Percentiles rank a stretch among this genome's conserved stretches.
phyloP scores from a whole-genome alignment of 305 asterid species.

The Fraxinus velutina region DNA sequence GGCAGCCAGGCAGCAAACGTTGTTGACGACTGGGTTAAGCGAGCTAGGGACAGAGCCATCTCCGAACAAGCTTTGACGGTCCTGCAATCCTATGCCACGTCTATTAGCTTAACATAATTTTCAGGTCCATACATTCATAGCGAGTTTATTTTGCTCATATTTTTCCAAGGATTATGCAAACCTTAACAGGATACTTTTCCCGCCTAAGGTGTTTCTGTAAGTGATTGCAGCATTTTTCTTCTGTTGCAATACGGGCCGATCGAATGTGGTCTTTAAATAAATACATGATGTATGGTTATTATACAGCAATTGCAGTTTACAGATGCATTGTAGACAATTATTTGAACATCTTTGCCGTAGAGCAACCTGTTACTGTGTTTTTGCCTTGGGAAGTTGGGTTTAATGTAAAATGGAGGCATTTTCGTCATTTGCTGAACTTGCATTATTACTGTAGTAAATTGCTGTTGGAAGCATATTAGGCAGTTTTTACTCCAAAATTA shows the following conservation, averaged over 20 bases:
- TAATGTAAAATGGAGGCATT: neutral
- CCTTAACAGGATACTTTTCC: neutral
- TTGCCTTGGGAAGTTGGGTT: constrained; percentile 4
- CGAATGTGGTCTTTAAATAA: constrained; percentile 23
- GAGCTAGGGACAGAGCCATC: constrained; percentile 72
- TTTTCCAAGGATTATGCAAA: constrained; percentile 14
- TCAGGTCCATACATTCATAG: neutral
- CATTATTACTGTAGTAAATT: neutral
- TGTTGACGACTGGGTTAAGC: constrained; percentile 63
- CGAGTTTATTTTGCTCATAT: constrained; percentile 18
- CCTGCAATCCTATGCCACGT: constrained; percentile 73
- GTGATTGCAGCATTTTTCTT: constrained; percentile 20
- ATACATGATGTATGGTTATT: neutral
- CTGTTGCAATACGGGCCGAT: constrained; percentile 19
- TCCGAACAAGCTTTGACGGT: constrained; percentile 78
- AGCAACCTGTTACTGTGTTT: neutral
- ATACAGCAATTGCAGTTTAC: neutral
- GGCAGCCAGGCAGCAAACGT: constrained; percentile 77
- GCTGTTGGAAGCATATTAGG: neutral
- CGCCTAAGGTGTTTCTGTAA: constrained; percentile 13
- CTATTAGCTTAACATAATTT: constrained; percentile 56
- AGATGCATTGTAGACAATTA: neutral
- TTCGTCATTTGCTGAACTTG: neutral
- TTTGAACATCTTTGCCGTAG: neutral
- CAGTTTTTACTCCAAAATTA: neutral